Conservation (phyloP, 148 eudicot genomes). For the Pouteria glomerata region DNA sequence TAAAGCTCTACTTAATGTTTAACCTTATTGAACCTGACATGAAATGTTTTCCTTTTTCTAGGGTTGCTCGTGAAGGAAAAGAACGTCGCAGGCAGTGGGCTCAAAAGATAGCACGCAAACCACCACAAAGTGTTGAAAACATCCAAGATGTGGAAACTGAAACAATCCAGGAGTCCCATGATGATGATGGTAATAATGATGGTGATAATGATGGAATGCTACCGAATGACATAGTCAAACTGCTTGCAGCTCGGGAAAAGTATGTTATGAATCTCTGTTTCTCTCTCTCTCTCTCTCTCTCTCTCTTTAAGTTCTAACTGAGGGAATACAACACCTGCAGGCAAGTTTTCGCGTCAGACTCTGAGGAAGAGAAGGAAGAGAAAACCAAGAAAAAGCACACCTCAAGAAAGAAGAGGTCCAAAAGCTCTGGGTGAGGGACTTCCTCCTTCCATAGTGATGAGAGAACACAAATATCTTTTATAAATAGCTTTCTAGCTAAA, state of each 20-base stretch:
- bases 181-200: constrained; percentile 43
- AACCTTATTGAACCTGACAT: too few relatives aligned
- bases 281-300: neutral
- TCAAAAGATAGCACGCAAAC: constrained; percentile 54
- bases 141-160: constrained; percentile 37
- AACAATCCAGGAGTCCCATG: constrained; percentile 30
- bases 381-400: constrained; percentile 29
- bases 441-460: neutral
- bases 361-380: constrained; percentile 84
- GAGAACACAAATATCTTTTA: neutral
- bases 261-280: constrained; percentile 18
- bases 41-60: constrained; percentile 13
- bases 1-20: neutral
- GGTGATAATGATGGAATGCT: constrained; percentile 70
- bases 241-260: constrained; percentile 82
- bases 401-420: constrained; percentile 55
- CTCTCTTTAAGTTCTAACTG: neutral
- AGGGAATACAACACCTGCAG: constrained; percentile 30
- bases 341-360: constrained; percentile 81
- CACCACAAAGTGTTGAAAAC: constrained; percentile 30
- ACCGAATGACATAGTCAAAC: constrained; percentile 66
- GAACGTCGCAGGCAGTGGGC: constrained; percentile 72
- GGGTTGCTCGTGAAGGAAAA: constrained; percentile 69
- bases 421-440: constrained; percentile 51
- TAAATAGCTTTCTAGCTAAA: neutral